Base-by-base conservation (phyloP, 192 early-diverging fungal genomes). In the Coemansia sp. region DNA sequence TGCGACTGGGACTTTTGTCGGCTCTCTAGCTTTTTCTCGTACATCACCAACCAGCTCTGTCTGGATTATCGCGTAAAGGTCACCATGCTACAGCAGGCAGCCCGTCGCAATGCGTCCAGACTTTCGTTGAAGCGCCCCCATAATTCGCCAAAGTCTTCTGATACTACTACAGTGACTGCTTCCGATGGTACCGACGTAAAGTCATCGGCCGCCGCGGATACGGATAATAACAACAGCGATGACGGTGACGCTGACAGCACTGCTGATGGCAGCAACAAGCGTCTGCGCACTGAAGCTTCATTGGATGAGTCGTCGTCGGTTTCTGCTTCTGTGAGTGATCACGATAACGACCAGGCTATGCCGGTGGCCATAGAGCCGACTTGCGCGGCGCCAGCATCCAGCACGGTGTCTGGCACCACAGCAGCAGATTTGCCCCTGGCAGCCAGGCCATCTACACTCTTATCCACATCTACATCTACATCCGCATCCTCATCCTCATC, bases 1-100 rank as follows among this genome's bases (percentile, higher is more conserved):
- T 77, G 83, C 8, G 84, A 86, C 68, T 90, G 86, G 86, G 86
- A 87, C 72, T 88, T 90, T 84, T 85, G 80, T 64, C 81, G 85
- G 49, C 61, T 87, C 54, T 82, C 87, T 26, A 83, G 88, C 76
- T 87, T 89, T 39, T 88, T 88, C 67, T 87, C 87, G 65, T 85
- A 85, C 10, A 83, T 89, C 6, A 80, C 84, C 68, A 64, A 80
- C 75, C 61, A 85, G 76, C 56, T 85, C 62, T 61, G 72, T 41
- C 63, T 76, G 55, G 74, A 78, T 67, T 76, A 83, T 67, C 71
- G 72, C 40, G 67, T 80, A 48, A 82, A 83, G 66, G 77, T 83
- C 10, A 63, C 70, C 18, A 77, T 83, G 74, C 74, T 83, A 26
- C 81, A 83, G 67, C 73, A 77, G 47, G 81, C 77, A 6, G 82